Percentiles rank a stretch among this genome's conserved stretches.
These are phyloP conservation scores for Datisca glomerata DNA, from an alignment of 306 rosid species.

Conservation along the genomic window DNA sequence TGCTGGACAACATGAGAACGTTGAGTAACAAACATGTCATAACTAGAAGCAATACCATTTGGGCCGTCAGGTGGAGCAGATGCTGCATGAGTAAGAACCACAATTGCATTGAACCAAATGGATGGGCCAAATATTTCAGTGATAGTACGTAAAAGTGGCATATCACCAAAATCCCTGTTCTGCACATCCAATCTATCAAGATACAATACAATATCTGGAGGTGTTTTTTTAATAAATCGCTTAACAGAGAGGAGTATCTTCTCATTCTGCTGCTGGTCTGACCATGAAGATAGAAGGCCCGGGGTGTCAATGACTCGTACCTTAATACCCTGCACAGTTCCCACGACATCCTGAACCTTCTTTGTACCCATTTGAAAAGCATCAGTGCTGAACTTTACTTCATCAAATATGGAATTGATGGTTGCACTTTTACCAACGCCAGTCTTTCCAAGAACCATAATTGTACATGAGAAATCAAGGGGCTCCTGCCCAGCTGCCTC, in stretches of 20 bases:
- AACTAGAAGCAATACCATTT: constrained; percentile 80
- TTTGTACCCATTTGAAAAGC: constrained; percentile 86
- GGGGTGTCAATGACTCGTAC: constrained; percentile 95
- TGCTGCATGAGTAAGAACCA: constrained; percentile 94
- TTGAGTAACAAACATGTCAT: constrained; percentile 93
- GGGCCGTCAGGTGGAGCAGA: constrained; percentile 99
- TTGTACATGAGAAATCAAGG: constrained; percentile 92
- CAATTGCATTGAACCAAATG: constrained; percentile 97
- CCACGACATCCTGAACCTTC: constrained; percentile 96
- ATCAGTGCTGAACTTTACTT: constrained; percentile 75
- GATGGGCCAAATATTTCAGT: constrained; percentile 88
- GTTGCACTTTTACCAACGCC: constrained; percentile 99
- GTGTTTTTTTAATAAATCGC: constrained; percentile 71
- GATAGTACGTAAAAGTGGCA: constrained; percentile 88
- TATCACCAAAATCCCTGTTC: constrained; percentile 86
- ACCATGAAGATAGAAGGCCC: constrained; percentile 84
- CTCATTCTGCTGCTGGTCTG: constrained; percentile 82
- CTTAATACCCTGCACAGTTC: constrained; percentile 90
- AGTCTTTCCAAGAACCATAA: constrained; percentile 93
- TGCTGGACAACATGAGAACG: constrained; percentile 97
- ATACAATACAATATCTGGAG: constrained; percentile 92
- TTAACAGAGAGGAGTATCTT: constrained; percentile 77
- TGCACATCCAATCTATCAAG: constrained; percentile 95
- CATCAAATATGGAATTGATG: constrained; percentile 92
- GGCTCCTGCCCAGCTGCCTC: constrained; percentile 92